Base-by-base conservation (phyloP, 495 filamentous ascomycete genomes). In the Halenospora varia region DNA sequence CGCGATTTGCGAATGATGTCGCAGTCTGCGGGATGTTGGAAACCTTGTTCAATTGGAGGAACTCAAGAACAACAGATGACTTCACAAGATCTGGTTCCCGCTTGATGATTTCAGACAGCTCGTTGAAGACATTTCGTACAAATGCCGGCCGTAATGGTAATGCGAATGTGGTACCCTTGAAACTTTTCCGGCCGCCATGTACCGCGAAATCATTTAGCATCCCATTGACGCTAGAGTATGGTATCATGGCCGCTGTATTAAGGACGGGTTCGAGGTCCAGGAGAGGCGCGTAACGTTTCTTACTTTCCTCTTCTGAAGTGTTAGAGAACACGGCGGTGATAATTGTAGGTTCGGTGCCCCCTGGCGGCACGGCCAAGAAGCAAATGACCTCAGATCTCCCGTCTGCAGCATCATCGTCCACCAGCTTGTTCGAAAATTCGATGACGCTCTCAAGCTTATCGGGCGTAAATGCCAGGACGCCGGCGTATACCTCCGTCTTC, bases 261-360 rank as follows among this genome's bases (percentile, higher is more conserved):
- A 66, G 53, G 10, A 75, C 52, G 1, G 77, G 75, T 0, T 56
- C 41, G 1, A 79, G 55, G 0, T 64, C 67, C 1, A 76, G 60
- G 0, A 81, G 55, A 0, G 62, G 63, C 1, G 62, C 55, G 62
- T 78, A 81, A 15, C 72, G 67, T 17, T 53, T 46, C 25, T 71
- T 48, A 1, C 67, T 78, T 46, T 76, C 72, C 10, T 70, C 72
- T 15, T 69, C 65, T 6, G 71, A 61, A 4, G 81, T 81, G 61
- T 83, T 80, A 64, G 76, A 77, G 67, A 79, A 81, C 25, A 73
- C 63, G 11, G 73, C 66, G 1, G 71, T 17, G 17, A 25, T 20
- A 13, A 50, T 20, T 2, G 35, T 20, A 13, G 23, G 10, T 10
- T 29, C 51, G 8, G 11, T 10, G 24, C 19, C 47, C 2, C 19